Conservation (phyloP, 345 rosid species). For the Passiflora organensis region DNA sequence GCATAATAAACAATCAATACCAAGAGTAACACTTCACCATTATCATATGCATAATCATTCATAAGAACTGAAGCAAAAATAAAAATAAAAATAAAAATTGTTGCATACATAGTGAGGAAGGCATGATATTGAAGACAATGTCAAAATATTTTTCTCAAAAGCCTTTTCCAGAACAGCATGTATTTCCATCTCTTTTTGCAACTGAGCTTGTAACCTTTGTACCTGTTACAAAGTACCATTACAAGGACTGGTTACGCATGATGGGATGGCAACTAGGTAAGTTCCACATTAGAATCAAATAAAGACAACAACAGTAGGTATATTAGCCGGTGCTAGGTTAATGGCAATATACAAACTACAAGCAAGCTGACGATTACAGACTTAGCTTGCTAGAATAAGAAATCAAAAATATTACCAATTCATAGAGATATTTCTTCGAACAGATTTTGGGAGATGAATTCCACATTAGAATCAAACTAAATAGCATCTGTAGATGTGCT, state of each 20-base stretch:
- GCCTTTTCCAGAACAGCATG: slow-evolving; percentile 57
- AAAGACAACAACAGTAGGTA: too few species aligned
- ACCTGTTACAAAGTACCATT: slow-evolving; percentile 45
- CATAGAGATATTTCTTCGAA: too few species aligned
- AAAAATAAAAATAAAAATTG: slow-evolving; percentile 2
- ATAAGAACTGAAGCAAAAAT: background rate
- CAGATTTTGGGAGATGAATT: too few species aligned
- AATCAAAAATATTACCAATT: too few species aligned
- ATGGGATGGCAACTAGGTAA: background rate
- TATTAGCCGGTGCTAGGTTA: too few species aligned
- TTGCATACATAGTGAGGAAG: slow-evolving; percentile 56
- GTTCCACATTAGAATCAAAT: too few species aligned
- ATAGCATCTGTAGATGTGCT: too few species aligned
- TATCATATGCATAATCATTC: background rate
- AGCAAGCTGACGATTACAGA: too few species aligned
- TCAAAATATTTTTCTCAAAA: slow-evolving; percentile 44
- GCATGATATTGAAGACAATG: slow-evolving; percentile 37
- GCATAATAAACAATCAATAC: too few species aligned
- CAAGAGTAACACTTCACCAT: background rate
- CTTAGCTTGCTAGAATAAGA: too few species aligned
- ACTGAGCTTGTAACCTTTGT: slow-evolving; percentile 53
- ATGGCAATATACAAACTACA: too few species aligned
- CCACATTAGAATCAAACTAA: too few species aligned
- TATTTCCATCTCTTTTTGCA: slow-evolving; percentile 62
- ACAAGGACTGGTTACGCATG: background rate